A percentile compares a stretch with the other conserved stretches of the same genome.
These are phyloP conservation scores for Ceratobasidium sp. DNA, from an alignment of 1,284 basidiomycete species.

Conservation along the genomic window DNA sequence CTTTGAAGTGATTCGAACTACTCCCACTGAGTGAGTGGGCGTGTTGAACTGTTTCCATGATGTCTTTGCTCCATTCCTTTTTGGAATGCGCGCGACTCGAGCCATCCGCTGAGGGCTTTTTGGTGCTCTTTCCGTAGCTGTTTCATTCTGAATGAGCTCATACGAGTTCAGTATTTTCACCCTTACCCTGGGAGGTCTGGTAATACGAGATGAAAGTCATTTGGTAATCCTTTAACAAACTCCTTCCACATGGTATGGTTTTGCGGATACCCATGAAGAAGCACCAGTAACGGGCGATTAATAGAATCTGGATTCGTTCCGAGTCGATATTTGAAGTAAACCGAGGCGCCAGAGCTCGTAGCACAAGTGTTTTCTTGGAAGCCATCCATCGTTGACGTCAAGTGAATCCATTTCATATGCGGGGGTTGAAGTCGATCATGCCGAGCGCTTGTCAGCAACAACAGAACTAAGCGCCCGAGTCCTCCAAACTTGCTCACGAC, in stretches of 20 bases:
- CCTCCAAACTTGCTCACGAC: not conserved
- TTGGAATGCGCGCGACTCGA: conserved; percentile 45
- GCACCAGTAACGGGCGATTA: conserved; percentile 42
- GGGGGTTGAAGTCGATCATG: not conserved
- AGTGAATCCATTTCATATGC: conserved; percentile 12
- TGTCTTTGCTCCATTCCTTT: conserved; percentile 44
- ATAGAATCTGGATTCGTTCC: conserved; percentile 16
- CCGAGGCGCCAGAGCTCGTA: conserved; percentile 8
- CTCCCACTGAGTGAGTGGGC: conserved; percentile 33
- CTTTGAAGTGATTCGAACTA: conserved; percentile 10
- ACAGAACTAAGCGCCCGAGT: conserved; percentile 22
- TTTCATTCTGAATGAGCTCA: not conserved
- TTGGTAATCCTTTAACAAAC: conserved; percentile 43
- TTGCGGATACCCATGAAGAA: conserved; percentile 48
- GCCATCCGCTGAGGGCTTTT: conserved; percentile 41
- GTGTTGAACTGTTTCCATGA: conserved; percentile 43
- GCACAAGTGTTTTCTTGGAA: conserved; percentile 4
- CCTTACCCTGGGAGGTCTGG: conserved; percentile 47
- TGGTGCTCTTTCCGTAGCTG: conserved; percentile 46
- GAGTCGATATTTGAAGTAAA: conserved; percentile 6
- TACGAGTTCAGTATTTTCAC: not conserved
- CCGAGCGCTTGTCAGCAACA: conserved; percentile 2
- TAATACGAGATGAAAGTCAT: conserved; percentile 43
- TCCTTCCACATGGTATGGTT: conserved; percentile 45
- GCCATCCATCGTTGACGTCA: conserved; percentile 34